phyloP scores from a whole-genome alignment of 139 green algal species.

The Auxenochlorella pyrenoidosa region DNA sequence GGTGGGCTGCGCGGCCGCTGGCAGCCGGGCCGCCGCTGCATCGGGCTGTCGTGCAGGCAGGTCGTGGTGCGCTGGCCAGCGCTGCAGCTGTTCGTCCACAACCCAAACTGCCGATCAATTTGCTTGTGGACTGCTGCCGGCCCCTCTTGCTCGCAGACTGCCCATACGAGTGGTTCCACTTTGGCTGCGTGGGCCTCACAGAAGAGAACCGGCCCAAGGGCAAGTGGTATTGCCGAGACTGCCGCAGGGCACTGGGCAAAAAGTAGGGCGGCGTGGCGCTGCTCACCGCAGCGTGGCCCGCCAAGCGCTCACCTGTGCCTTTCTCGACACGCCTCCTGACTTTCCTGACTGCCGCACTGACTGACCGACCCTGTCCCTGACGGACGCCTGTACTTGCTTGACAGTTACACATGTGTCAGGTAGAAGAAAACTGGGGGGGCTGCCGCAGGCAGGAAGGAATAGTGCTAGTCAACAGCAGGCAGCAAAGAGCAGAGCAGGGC shows the following conservation, averaged over 20 bases:
- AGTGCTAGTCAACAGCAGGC: neutral
- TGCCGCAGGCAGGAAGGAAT: neutral
- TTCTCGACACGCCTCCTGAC: neutral
- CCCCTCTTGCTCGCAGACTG: slow-evolving; percentile 63
- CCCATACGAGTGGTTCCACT: slow-evolving; percentile 94
- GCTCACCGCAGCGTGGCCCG: too few species aligned
- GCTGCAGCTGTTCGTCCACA: too few species aligned
- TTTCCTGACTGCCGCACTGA: neutral
- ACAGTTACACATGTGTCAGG: slow-evolving; percentile 1
- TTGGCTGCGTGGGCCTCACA: slow-evolving; percentile 84
- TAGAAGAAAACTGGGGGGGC: neutral
- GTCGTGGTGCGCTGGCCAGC: too few species aligned
- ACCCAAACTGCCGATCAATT: too few species aligned
- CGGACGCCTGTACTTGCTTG: neutral
- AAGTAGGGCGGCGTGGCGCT: slow-evolving; percentile 17
- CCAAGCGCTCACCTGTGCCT: too few species aligned
- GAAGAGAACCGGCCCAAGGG: slow-evolving; percentile 55
- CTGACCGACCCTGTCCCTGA: neutral
- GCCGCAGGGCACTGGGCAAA: slow-evolving; percentile 42
- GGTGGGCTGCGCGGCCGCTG: neutral
- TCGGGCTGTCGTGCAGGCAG: too few species aligned
- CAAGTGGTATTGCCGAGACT: slow-evolving; percentile 76
- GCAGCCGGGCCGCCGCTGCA: too few species aligned
- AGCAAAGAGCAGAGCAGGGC: neutral
- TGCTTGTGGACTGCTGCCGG: too few species aligned